phyloP scores from a whole-genome alignment of 495 filamentous ascomycete species.

The Pyrenula massariospora region DNA sequence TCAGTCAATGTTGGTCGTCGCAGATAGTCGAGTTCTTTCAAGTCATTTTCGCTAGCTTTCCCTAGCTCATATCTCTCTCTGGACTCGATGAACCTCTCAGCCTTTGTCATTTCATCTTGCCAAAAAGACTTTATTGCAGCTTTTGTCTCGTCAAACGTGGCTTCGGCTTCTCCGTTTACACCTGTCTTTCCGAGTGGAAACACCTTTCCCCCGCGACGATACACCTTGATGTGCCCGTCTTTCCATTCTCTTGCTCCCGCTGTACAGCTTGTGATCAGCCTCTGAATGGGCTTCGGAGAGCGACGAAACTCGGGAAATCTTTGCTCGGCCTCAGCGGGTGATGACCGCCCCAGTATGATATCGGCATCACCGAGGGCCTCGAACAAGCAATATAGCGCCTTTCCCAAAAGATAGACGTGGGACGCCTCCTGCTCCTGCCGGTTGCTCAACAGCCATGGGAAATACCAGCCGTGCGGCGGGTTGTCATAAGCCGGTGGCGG shows the following conservation, averaged over 20 bases:
- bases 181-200: conserved; percentile 3
- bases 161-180: background rate
- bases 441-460: background rate
- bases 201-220: conserved; percentile 1
- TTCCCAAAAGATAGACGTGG: background rate
- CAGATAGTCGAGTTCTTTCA: background rate
- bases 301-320: background rate
- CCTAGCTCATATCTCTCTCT: background rate
- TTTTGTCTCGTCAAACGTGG: background rate
- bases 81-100: background rate
- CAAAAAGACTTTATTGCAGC: background rate
- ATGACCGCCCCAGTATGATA: background rate
- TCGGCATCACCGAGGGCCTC: background rate
- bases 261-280: conserved; percentile 2
- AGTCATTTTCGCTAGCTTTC: background rate
- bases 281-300: background rate
- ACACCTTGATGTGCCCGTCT: conserved; percentile 1
- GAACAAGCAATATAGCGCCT: background rate
- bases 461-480: background rate
- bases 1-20: background rate
- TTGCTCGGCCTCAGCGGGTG: background rate
- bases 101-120: background rate
- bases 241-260: conserved; percentile 5
- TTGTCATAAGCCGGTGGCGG: background rate
- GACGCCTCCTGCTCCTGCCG: background rate